Base-by-base conservation (phyloP, 805 yeast genomes). In the Kluyveromyces dobzhanskii region DNA sequence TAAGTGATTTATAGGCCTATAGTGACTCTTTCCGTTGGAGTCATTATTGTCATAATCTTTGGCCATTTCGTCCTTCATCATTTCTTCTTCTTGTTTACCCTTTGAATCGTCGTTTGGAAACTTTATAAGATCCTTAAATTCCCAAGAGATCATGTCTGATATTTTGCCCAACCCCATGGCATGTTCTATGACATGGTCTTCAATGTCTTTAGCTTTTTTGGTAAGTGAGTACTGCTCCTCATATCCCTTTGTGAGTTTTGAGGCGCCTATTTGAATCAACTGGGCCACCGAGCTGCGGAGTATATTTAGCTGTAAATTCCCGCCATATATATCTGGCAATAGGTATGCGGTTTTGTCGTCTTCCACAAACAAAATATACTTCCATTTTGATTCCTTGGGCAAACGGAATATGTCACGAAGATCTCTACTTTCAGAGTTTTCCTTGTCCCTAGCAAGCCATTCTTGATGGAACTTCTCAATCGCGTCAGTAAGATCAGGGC, bases 241-340 rank as follows among this genome's bases (percentile, higher is more conserved):
- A 47, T 61, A 73, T 0, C 83, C 84, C 46, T 85, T 62, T 16
- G 63, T 67, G 1, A 77, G 64, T 17, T 67, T 65, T 12, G 60
- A 61, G 2, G 76, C 77, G 8, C 78, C 75, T 37, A 75, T 50
- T 13, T 70, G 64, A 9, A 60, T 47, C 14, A 54, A 49, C 30
- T 59, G 61, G 4, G 53, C 49, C 17, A 65, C 43, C 4, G 56
- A 49, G 14, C 64, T 59, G 35, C 66, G 47, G 52, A 66, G 19
- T 57, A 58, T 28, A 51, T 66, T 42, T 44, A 64, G 19, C 51
- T 62, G 49, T 48, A 66, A 32, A 51, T 66, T 64, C 9, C 71
- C 67, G 16, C 65, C 66, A 54, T 64, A 36, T n/a, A 67, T 49
- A 17, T 62, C 64, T 3, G 75, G 70, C 37, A 76, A 58, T 3